These are phyloP conservation scores for Macrotyloma uniflorum DNA, from an alignment of 306 rosid genomes.

Conservation along the genomic window DNA sequence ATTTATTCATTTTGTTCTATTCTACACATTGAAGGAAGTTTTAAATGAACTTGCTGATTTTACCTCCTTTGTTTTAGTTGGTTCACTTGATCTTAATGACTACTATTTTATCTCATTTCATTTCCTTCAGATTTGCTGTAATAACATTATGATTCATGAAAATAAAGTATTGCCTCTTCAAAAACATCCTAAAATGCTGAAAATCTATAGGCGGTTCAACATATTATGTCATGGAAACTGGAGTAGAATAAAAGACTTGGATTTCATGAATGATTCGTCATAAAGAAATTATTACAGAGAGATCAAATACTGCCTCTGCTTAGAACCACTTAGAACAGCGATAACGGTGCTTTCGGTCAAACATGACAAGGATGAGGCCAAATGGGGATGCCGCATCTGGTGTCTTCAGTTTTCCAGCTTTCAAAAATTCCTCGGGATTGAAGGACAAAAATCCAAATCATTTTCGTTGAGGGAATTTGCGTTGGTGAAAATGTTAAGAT, in stretches of 20 bases:
- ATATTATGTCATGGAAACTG: constrained; percentile 2
- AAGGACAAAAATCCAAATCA: constrained; percentile 1
- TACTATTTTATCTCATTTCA: not conserved
- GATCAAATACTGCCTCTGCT: not conserved
- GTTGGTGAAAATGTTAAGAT: not conserved
- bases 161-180: not conserved
- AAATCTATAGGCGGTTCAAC: not conserved
- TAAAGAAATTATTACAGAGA: not conserved
- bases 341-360: not conserved
- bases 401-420: constrained; percentile 10
- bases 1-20: constrained; percentile 12
- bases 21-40: no score
- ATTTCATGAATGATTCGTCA: not conserved
- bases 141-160: not conserved
- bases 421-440: constrained; percentile 11
- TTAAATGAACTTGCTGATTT: not conserved
- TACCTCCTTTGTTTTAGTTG: not conserved
- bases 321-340: not conserved
- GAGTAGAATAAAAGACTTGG: not conserved
- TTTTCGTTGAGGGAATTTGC: not conserved
- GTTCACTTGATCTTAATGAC: not conserved
- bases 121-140: not conserved
- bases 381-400: not conserved
- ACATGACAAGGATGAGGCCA: not conserved
- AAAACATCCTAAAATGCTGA: not conserved